Evolutionary conservation across 495 filamentous ascomycete genomes (phyloP).

Genomic region (Xylaria curta): DNA sequence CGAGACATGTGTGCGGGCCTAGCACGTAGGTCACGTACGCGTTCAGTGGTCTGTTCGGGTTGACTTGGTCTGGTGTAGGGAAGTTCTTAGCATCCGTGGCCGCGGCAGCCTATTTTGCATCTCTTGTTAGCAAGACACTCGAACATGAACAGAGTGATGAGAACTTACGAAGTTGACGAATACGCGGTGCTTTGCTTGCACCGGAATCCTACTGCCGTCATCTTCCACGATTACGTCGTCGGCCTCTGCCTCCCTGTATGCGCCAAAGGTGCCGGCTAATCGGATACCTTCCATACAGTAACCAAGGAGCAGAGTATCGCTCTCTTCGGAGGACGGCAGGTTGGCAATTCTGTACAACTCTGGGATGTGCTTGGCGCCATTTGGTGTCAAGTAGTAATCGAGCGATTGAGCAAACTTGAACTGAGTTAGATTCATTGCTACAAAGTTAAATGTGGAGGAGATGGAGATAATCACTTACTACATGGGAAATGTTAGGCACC

Average conservation of each 20-base stretch:
- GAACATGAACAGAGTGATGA: neutral
- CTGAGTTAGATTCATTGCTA: neutral
- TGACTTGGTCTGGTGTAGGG: constrained; percentile 71
- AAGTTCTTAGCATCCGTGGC: constrained; percentile 67
- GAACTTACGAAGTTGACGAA: constrained; percentile 61
- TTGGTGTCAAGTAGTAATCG: constrained; percentile 74
- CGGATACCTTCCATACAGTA: constrained; percentile 62
- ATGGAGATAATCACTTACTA: constrained; percentile 43
- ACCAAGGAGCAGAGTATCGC: constrained; percentile 51
- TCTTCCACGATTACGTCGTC: constrained; percentile 58
- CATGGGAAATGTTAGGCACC: constrained; percentile 74
- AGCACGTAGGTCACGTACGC: constrained; percentile 72
- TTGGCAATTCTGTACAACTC: constrained; percentile 63
- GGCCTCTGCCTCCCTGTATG: constrained; percentile 59
- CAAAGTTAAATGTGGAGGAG: neutral
- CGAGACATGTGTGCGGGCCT: constrained; percentile 68
- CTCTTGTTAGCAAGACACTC: constrained; percentile 54
- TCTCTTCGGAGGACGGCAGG: constrained; percentile 38
- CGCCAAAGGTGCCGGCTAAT: constrained; percentile 52
- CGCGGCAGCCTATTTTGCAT: constrained; percentile 59
- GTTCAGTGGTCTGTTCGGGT: constrained; percentile 69
- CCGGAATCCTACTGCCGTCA: constrained; percentile 52
- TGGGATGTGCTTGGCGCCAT: constrained; percentile 59
- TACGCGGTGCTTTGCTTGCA: constrained; percentile 49
- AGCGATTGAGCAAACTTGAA: constrained; percentile 72